A percentile compares a stretch with the other conserved stretches of the same genome.
Conservation (phyloP, 2,329 filamentous ascomycete genomes). For the Plectosphaerella sp. region DNA sequence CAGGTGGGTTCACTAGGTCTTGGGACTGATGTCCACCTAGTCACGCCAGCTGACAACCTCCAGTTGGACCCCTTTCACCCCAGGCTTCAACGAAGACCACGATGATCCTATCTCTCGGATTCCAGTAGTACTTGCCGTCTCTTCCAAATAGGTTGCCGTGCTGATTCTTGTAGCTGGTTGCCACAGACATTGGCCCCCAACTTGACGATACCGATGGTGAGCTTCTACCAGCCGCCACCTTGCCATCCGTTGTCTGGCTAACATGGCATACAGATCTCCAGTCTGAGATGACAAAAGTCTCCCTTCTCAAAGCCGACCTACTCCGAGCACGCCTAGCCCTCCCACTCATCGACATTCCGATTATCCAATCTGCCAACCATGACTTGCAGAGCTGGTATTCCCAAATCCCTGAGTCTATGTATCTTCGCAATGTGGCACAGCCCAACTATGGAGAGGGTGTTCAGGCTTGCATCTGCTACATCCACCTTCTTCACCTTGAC, state of each 20-base stretch:
- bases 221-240: neutral
- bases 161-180: neutral
- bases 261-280: slow-evolving; percentile 16
- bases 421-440: slow-evolving; percentile 13
- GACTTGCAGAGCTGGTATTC: slow-evolving; percentile 23
- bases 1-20: slow-evolving; percentile 11
- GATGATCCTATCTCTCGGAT: neutral
- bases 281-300: slow-evolving; percentile 21
- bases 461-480: slow-evolving; percentile 18
- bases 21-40: no score
- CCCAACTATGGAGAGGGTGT: slow-evolving; percentile 9
- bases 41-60: neutral
- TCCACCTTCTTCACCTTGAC: slow-evolving; percentile 26
- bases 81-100: neutral
- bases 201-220: neutral
- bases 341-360: slow-evolving; percentile 17
- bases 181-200: neutral
- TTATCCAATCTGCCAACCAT: slow-evolving; percentile 19
- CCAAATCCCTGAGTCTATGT: slow-evolving; percentile 17
- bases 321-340: slow-evolving; percentile 22
- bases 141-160: neutral
- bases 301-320: slow-evolving; percentile 21
- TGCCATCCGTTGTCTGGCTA: neutral
- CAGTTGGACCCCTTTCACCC: neutral
- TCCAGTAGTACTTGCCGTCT: neutral